phyloP scores from a whole-genome alignment of 768 basidiomycete species.

The Tylopilus sp. region DNA sequence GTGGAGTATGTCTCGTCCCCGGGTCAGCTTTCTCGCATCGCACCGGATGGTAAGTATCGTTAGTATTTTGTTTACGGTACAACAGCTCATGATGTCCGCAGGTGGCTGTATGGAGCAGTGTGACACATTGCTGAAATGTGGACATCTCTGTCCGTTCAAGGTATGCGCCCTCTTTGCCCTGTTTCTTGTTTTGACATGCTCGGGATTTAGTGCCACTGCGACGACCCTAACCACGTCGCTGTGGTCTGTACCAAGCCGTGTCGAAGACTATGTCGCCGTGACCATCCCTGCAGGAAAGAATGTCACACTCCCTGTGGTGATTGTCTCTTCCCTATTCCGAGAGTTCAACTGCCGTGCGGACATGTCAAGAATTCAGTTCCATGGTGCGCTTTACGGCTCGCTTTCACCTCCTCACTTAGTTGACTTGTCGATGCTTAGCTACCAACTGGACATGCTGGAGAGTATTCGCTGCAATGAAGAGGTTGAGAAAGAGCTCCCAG shows the following conservation, averaged over 20 bases:
- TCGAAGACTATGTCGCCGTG: conserved; percentile 46
- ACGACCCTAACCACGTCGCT: conserved; percentile 50
- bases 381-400: conserved; percentile 40
- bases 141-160: conserved; percentile 62
- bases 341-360: conserved; percentile 56
- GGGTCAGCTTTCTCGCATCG: conserved; percentile 44
- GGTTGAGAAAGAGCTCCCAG: conserved; percentile 43
- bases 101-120: conserved; percentile 66
- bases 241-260: conserved; percentile 49
- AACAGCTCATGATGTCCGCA: conserved; percentile 12
- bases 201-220: conserved; percentile 52
- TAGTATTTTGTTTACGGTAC: background rate
- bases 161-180: conserved; percentile 28
- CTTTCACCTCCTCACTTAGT: background rate
- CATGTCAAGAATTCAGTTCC: conserved; percentile 42
- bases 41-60: conserved; percentile 51
- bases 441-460: conserved; percentile 43
- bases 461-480: conserved; percentile 42
- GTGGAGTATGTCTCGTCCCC: conserved; percentile 45
- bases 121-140: conserved; percentile 50
- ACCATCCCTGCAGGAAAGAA: conserved; percentile 54
- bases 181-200: background rate
- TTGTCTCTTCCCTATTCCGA: conserved; percentile 46
- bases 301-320: conserved; percentile 53
- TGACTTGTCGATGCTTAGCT: conserved; percentile 31